Conservation (phyloP, 129 eudicot species). For the Tagetes erecta region DNA sequence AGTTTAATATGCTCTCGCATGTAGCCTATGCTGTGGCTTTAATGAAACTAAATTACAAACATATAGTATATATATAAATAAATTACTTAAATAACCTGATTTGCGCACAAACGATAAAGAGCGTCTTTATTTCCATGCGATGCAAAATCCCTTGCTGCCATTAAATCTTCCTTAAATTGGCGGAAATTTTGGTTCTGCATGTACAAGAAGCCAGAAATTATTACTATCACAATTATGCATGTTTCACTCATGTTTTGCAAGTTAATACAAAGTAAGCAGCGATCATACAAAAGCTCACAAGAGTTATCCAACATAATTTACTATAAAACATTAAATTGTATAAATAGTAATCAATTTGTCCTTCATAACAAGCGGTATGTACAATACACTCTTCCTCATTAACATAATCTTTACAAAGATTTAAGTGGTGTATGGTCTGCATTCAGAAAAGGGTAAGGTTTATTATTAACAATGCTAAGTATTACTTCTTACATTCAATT, state of each 20-base stretch:
- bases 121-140: slow-evolving; percentile 51
- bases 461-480: not conserved
- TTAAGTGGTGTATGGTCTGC: too few species aligned
- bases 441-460: too few species aligned
- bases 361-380: too few species aligned
- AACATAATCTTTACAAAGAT: too few species aligned
- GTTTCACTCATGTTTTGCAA: not conserved
- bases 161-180: slow-evolving; percentile 54
- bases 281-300: not conserved
- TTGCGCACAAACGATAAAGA: slow-evolving; percentile 56
- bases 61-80: not conserved
- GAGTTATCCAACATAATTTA: not conserved
- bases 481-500: not conserved
- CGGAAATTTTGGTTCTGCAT: slow-evolving; percentile 60
- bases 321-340: not conserved
- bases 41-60: slow-evolving; percentile 3
- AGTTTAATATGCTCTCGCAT: not conserved
- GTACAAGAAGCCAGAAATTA: slow-evolving; percentile 23
- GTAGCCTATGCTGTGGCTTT: slow-evolving; percentile 9
- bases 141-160: slow-evolving; percentile 53
- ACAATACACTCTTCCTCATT: too few species aligned
- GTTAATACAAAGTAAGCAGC: not conserved
- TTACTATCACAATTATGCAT: slow-evolving; percentile 9
- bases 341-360: too few species aligned
- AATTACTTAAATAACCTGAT: slow-evolving; percentile 53